Evolutionary conservation across 1,284 basidiomycete genomes (phyloP).

Genomic region (Malassezia japonica): DNA sequence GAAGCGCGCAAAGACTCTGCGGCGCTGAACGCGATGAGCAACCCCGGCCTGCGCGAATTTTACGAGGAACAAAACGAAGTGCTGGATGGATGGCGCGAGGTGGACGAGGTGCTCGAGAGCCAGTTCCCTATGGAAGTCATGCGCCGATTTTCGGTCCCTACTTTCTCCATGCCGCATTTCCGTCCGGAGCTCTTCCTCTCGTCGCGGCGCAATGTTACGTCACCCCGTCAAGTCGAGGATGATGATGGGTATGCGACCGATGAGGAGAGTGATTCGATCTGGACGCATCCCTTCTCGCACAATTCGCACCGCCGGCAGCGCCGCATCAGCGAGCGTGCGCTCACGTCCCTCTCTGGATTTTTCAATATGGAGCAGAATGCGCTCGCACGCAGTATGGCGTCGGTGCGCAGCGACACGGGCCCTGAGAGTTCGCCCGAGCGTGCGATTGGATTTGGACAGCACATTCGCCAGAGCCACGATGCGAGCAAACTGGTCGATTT

Average conservation of each 20-base stretch:
- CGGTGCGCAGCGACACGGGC: neutral
- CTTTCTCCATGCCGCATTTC: neutral
- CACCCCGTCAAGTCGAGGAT: conserved; percentile 9
- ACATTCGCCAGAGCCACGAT: neutral
- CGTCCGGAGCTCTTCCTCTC: neutral
- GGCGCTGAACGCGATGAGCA: conserved; percentile 21
- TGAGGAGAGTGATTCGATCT: conserved; percentile 20
- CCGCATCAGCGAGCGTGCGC: conserved; percentile 16
- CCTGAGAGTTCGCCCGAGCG: neutral
- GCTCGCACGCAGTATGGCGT: neutral
- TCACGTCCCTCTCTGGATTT: conserved; percentile 13
- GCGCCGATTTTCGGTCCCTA: conserved; percentile 28
- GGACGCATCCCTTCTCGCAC: conserved; percentile 10
- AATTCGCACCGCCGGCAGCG: conserved; percentile 9
- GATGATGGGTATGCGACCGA: conserved; percentile 31
- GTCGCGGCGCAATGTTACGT: neutral
- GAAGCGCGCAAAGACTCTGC: conserved; percentile 24
- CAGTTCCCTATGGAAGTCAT: conserved; percentile 44
- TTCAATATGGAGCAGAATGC: neutral
- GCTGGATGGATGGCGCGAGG: conserved; percentile 43
- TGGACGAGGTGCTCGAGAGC: conserved; percentile 44
- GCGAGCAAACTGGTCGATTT: neutral
- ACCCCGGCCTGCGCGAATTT: conserved; percentile 26
- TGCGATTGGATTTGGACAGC: neutral
- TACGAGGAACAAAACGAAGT: conserved; percentile 39